These are phyloP conservation scores for Amyloporia xantha DNA, from an alignment of 768 basidiomycete genomes.

Conservation along the genomic window DNA sequence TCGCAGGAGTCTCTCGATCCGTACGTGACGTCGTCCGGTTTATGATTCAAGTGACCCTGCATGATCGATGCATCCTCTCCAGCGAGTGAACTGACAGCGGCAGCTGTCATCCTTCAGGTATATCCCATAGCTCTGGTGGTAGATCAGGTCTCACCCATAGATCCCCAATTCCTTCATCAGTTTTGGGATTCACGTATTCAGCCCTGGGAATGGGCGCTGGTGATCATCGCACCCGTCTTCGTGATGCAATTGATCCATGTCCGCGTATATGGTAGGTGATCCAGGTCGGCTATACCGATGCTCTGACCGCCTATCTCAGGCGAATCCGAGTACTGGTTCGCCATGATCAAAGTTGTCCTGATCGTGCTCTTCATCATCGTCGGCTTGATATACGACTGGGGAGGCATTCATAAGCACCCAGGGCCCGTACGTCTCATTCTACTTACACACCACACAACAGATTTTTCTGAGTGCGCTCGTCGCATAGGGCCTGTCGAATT, in stretches of 20 bases:
- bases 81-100: slow-evolving; percentile 56
- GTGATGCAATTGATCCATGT: slow-evolving; percentile 49
- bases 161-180: slow-evolving; percentile 16
- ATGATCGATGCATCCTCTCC: background rate
- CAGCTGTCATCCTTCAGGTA: slow-evolving; percentile 45
- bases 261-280: slow-evolving; percentile 45
- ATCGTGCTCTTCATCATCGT: slow-evolving; percentile 56
- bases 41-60: background rate
- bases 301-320: slow-evolving; percentile 25
- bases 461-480: background rate
- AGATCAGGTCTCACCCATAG: too few relatives aligned
- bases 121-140: too few relatives aligned
- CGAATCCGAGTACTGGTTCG: slow-evolving; percentile 60
- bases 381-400: slow-evolving; percentile 58
- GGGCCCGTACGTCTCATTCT: slow-evolving; percentile 39
- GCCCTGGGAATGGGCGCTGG: slow-evolving; percentile 50
- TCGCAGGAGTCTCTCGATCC: slow-evolving; percentile 32
- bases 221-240: slow-evolving; percentile 49
- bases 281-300: background rate
- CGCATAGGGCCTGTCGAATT: slow-evolving; percentile 43
- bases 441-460: background rate
- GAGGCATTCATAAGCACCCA: slow-evolving; percentile 49
- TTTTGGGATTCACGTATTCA: slow-evolving; percentile 41
- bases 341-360: slow-evolving; percentile 57
- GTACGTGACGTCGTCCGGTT: slow-evolving; percentile 13